Conservation (phyloP, 1,284 basidiomycete species). For the Peniophora sp. region DNA sequence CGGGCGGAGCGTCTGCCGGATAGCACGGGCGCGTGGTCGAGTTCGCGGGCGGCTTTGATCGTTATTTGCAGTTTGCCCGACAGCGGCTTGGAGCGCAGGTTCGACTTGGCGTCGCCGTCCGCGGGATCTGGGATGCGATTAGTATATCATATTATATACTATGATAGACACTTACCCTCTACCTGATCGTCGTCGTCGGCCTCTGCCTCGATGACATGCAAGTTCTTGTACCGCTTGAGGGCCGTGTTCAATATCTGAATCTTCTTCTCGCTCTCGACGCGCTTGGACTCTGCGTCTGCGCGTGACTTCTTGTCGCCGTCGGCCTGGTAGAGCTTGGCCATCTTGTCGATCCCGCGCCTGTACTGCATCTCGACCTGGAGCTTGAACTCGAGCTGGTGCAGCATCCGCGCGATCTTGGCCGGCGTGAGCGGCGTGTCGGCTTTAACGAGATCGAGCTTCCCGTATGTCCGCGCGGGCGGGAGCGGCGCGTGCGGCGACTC, state of each 20-base stretch:
- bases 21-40: slow-evolving; percentile 85
- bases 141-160: neutral
- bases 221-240: slow-evolving; percentile 92
- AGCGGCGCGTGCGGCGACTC: slow-evolving; percentile 31
- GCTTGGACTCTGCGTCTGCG: slow-evolving; percentile 89
- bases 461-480: slow-evolving; percentile 40
- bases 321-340: slow-evolving; percentile 90
- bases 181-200: slow-evolving; percentile 71
- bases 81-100: slow-evolving; percentile 84
- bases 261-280: slow-evolving; percentile 92
- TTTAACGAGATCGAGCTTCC: slow-evolving; percentile 89
- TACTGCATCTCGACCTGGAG: slow-evolving; percentile 98
- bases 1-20: slow-evolving; percentile 67
- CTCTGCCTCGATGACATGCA: slow-evolving; percentile 87
- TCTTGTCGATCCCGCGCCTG: slow-evolving; percentile 98
- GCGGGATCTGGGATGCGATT: slow-evolving; percentile 29
- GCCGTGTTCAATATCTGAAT: slow-evolving; percentile 90
- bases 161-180: slow-evolving; percentile 17
- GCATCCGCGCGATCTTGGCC: slow-evolving; percentile 95
- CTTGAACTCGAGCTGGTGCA: slow-evolving; percentile 99
- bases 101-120: slow-evolving; percentile 87
- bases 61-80: slow-evolving; percentile 91
- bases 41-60: slow-evolving; percentile 84
- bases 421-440: slow-evolving; percentile 96
- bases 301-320: slow-evolving; percentile 94